Conservation (phyloP, 441 rosid species). For the Hura crepitans region DNA sequence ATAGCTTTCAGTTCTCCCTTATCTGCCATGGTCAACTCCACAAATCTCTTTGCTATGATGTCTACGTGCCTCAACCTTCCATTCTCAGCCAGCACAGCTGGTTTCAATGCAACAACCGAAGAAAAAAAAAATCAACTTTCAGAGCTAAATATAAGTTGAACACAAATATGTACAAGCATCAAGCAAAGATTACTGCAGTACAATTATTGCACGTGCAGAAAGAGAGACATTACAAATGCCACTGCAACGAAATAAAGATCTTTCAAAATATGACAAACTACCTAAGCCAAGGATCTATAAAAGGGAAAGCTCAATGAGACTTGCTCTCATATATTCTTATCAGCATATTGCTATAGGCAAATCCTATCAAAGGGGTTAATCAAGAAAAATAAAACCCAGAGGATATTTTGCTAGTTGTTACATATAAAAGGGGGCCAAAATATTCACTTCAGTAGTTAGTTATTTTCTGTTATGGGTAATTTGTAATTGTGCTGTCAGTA, state of each 20-base stretch:
- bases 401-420: too few species aligned
- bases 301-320: not conserved
- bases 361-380: too few species aligned
- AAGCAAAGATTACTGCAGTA: not conserved
- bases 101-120: conserved; percentile 16
- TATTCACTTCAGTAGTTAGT: too few species aligned
- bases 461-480: too few species aligned
- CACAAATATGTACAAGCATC: not conserved
- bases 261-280: not conserved
- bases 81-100: conserved; percentile 72
- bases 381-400: too few species aligned
- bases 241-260: not conserved
- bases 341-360: too few species aligned
- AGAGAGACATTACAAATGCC: too few species aligned
- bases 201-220: too few species aligned
- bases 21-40: conserved; percentile 77
- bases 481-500: too few species aligned
- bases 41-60: conserved; percentile 53
- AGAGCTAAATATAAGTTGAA: not conserved
- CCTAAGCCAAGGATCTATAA: not conserved
- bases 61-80: conserved; percentile 65
- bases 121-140: not conserved
- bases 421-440: too few species aligned
- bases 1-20: conserved; percentile 70
- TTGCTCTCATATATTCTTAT: too few species aligned